These are phyloP conservation scores for Fagus sylvatica DNA, from an alignment of 306 rosid species.

Conservation along the genomic window DNA sequence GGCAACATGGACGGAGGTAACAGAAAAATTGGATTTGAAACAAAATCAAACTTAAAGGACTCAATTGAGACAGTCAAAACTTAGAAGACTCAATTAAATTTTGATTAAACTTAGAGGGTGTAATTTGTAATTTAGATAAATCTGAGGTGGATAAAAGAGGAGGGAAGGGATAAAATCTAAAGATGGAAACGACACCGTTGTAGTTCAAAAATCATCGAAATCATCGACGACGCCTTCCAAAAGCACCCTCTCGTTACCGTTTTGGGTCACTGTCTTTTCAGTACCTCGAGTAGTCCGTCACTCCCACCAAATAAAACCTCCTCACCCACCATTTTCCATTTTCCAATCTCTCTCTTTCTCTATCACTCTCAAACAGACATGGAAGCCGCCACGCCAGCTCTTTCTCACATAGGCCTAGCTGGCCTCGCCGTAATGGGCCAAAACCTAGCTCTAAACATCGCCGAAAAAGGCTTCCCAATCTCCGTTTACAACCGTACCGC, in stretches of 20 bases:
- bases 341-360: neutral
- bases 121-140: no score
- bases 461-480: constrained; percentile 93
- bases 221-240: constrained; percentile 28
- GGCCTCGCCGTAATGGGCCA: constrained; percentile 99
- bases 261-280: constrained; percentile 53
- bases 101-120: no score
- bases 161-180: no score
- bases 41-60: no score
- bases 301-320: no score
- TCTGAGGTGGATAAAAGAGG: no score
- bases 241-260: constrained; percentile 40
- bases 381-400: constrained; percentile 59
- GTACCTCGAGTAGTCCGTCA: constrained; percentile 91
- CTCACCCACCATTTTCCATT: constrained; percentile 10
- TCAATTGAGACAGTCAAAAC: no score
- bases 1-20: no score
- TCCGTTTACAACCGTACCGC: constrained; percentile 92
- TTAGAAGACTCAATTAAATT: no score
- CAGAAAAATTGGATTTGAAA: no score
- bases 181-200: no score
- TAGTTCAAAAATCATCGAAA: constrained; percentile 27
- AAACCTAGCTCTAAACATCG: constrained; percentile 91
- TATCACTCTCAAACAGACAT: constrained; percentile 18
- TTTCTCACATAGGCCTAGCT: constrained; percentile 87